Evolutionary conservation across 1,284 basidiomycete species (phyloP).

Genomic region (Kalmanozyma brasiliensis): DNA sequence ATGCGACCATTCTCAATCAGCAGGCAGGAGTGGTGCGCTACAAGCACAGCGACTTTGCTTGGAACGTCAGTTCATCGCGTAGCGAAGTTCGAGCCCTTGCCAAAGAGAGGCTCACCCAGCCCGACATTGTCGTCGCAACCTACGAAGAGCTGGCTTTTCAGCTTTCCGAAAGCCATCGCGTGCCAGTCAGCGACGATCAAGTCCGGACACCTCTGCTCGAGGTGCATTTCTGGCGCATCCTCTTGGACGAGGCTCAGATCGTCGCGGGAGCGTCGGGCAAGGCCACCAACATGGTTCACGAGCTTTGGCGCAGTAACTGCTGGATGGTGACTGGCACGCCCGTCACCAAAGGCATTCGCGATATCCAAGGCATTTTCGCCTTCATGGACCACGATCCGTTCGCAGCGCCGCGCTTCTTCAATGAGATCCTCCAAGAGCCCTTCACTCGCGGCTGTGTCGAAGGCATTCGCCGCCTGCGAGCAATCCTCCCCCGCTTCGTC

Average conservation of each 20-base stretch:
- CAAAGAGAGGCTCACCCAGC: conserved; percentile 17
- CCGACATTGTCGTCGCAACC: conserved; percentile 51
- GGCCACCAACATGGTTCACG: conserved; percentile 49
- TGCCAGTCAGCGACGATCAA: conserved; percentile 11
- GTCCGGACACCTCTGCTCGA: conserved; percentile 49
- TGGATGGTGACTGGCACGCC: conserved; percentile 57
- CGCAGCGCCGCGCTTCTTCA: conserved; percentile 42
- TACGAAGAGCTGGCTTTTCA: conserved; percentile 52
- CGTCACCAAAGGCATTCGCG: conserved; percentile 44
- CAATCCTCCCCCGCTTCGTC: conserved; percentile 43
- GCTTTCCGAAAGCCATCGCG: conserved; percentile 37
- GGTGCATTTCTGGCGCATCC: conserved; percentile 49
- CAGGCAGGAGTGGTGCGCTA: conserved; percentile 41
- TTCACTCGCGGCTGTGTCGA: conserved; percentile 47
- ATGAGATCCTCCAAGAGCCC: conserved; percentile 41
- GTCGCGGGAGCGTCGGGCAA: conserved; percentile 40
- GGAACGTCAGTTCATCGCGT: conserved; percentile 19
- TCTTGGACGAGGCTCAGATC: conserved; percentile 55
- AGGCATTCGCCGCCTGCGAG: conserved; percentile 38
- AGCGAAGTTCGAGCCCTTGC: conserved; percentile 22
- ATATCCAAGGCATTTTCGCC: conserved; percentile 50
- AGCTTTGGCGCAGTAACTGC: conserved; percentile 53
- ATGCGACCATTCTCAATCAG: not conserved
- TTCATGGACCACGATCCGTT: conserved; percentile 52
- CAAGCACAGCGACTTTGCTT: conserved; percentile 33